phyloP scores from a whole-genome alignment of 2,329 filamentous ascomycete genomes.

The Drechslerella coelobrocha region DNA sequence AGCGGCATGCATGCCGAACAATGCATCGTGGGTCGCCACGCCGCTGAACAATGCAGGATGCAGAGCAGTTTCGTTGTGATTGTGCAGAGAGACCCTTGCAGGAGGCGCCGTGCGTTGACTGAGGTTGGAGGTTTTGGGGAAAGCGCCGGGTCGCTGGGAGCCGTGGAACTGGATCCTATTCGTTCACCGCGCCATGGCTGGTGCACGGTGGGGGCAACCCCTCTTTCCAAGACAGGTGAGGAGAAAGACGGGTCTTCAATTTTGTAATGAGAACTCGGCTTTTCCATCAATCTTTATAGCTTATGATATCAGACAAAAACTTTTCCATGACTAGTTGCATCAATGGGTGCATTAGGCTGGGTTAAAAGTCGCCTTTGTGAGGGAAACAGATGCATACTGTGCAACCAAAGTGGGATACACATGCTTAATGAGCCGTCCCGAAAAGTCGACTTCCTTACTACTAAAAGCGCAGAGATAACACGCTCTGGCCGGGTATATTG shows the following conservation, averaged over 20 bases:
- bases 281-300: no score
- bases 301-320: no score
- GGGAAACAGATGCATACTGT: not conserved
- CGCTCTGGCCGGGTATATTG: no score
- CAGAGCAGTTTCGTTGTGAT: not conserved
- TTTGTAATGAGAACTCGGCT: no score
- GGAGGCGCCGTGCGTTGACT: slow-evolving; percentile 46
- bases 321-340: no score
- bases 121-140: slow-evolving; percentile 45
- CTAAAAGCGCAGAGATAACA: no score
- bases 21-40: slow-evolving; percentile 2
- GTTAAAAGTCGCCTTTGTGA: not conserved
- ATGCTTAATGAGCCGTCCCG: no score
- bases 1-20: no score
- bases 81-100: slow-evolving; percentile 46
- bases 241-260: no score
- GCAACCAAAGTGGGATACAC: not conserved
- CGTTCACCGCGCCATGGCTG: slow-evolving; percentile 12
- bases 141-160: slow-evolving; percentile 39
- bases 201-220: not conserved
- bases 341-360: not conserved
- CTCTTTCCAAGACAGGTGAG: no score
- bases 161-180: slow-evolving; percentile 48
- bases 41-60: not conserved
- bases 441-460: no score